These are phyloP conservation scores for Deuterostichococcus epilithicus DNA, from an alignment of 139 green algal genomes.

Conservation along the genomic window DNA sequence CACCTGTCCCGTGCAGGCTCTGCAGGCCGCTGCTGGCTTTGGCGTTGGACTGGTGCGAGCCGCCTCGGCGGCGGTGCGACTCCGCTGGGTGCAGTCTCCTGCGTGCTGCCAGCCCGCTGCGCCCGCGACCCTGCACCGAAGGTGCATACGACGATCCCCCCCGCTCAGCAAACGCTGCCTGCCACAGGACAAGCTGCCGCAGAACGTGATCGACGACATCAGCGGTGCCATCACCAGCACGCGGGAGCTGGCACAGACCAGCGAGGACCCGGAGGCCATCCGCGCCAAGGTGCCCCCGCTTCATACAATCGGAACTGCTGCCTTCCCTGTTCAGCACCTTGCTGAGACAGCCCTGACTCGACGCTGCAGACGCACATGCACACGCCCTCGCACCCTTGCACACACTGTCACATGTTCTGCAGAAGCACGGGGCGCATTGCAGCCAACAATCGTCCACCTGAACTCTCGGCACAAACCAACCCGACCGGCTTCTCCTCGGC, in stretches of 20 bases:
- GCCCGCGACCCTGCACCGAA: no score
- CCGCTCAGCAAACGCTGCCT: no score
- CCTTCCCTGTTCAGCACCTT: neutral
- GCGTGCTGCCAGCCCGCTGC: no score
- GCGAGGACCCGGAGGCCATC: conserved; percentile 21
- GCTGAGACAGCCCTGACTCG: neutral
- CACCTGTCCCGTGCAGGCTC: neutral
- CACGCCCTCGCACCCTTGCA: neutral
- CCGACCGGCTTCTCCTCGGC: conserved; percentile 35
- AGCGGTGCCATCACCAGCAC: conserved; percentile 73
- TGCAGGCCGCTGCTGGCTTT: neutral
- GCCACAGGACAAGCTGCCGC: conserved; percentile 34
- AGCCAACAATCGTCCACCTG: conserved; percentile 31
- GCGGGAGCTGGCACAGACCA: conserved; percentile 48
- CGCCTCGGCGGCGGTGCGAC: neutral
- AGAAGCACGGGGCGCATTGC: conserved; percentile 56
- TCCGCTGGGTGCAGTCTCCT: neutral
- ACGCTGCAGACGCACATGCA: neutral
- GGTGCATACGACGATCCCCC: no score
- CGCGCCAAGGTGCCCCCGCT: neutral
- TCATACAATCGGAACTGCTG: no score
- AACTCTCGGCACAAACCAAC: conserved; percentile 6
- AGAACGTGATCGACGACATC: conserved; percentile 86
- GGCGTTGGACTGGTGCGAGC: neutral
- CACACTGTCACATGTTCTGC: neutral